A percentile compares a stretch with the other conserved stretches of the same genome.
phyloP scores from a whole-genome alignment of 2,329 filamentous ascomycete species.

The Hortaea werneckii region DNA sequence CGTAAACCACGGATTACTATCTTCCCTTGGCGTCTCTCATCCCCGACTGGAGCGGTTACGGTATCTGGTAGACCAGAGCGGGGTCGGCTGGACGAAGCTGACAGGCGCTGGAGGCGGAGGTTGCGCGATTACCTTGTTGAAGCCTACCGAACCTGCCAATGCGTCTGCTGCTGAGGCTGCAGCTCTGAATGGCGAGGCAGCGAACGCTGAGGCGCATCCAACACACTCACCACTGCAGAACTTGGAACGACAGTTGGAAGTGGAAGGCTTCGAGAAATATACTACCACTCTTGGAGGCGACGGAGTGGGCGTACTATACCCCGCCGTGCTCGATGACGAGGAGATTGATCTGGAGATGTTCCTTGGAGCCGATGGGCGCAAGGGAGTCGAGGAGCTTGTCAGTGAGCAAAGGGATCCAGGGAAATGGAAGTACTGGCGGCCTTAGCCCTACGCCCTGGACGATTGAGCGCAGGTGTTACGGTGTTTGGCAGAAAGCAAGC shows the following conservation, averaged over 20 bases:
- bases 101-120: constrained; percentile 93
- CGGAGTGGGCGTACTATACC: constrained; percentile 88
- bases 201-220: not conserved
- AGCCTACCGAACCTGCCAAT: constrained; percentile 45
- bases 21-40: constrained; percentile 88
- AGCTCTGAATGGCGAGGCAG: constrained; percentile 12
- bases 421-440: constrained; percentile 29
- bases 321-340: constrained; percentile 81
- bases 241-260: constrained; percentile 51
- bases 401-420: constrained; percentile 36
- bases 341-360: constrained; percentile 90
- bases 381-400: constrained; percentile 78
- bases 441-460: constrained; percentile 5
- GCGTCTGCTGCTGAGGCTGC: constrained; percentile 34
- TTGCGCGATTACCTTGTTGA: constrained; percentile 85
- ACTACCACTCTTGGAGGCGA: constrained; percentile 85
- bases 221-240: constrained; percentile 35
- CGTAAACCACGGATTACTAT: constrained; percentile 85
- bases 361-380: constrained; percentile 69
- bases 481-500: not conserved
- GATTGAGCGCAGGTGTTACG: not conserved
- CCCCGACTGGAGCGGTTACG: constrained; percentile 84
- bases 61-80: constrained; percentile 79
- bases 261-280: constrained; percentile 67
- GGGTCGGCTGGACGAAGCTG: constrained; percentile 93